Base-by-base conservation (phyloP, 345 rosid species). In the Boechera retrofracta region DNA sequence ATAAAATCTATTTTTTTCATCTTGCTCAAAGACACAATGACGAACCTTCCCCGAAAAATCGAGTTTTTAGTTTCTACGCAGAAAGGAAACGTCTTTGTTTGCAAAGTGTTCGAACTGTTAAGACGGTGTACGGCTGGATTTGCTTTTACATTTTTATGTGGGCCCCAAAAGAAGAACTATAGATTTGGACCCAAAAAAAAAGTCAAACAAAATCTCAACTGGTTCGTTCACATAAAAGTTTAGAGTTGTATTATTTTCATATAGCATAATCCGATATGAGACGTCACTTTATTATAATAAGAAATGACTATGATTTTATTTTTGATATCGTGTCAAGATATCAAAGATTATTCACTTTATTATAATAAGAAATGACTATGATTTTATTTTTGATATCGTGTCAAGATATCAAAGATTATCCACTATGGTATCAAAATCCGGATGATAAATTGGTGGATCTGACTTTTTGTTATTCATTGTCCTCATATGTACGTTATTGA, bases 401-500 rank as follows among this genome's bases (percentile, higher is more conserved):
- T 57, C 32, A 69, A 6, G 16, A 35, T 44, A 42, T 55, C 18
- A 48, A 42, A 35, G 21, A 66, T 75, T 7, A 66, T 55, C 57
- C 26, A 48, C 24, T 45, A n/a, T 36, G 11, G 21, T 21, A 61
- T 38, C 47, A 72, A 61, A 61, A 59, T 60, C 60, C 31, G 3
- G 52, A 66, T 24, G 21, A 24, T 65, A 66, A 65, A 15, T n/a
- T 36, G 31, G 7, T 58, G 29, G n/a, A 47, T 31, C 18, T 67
- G 18, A 58, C 24, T 24, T 57, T 47, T 28, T 75, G 5, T n/a
- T 28, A 38, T 75, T 26, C 59, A 56, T 36, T 66, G 59, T 66
- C 39, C 39, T 65, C 49, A 28, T 53, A 32, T 64, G 28, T 18
- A 65, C 64, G 44, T 64, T 73, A 41, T 6, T 44, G 71, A 64